Conservation (phyloP, 1,139 yeast species). For the Tardiomyces blankii region DNA sequence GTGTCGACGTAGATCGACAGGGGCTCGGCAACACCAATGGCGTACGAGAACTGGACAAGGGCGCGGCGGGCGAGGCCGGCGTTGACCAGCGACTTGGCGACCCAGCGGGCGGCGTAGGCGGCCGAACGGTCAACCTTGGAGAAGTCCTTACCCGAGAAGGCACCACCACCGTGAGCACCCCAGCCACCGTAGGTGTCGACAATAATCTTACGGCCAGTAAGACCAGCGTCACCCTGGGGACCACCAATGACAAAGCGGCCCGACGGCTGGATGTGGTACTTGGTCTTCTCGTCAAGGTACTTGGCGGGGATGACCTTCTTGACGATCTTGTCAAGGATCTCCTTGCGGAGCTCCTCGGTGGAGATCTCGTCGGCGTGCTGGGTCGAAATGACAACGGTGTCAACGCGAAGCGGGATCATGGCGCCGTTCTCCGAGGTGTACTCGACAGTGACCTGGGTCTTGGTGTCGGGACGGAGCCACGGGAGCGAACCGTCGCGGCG, state of each 20-base stretch:
- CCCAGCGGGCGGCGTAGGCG: constrained; percentile 99
- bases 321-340: constrained; percentile 68
- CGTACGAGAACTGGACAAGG: constrained; percentile 96
- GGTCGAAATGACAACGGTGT: constrained; percentile 93
- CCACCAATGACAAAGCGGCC: constrained; percentile 99
- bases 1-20: constrained; percentile 94
- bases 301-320: constrained; percentile 88
- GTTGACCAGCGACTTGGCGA: constrained; percentile 90
- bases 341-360: constrained; percentile 79
- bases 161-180: constrained; percentile 99
- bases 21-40: constrained; percentile 99
- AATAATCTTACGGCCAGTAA: constrained; percentile 98
- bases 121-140: constrained; percentile 99
- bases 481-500: constrained; percentile 90
- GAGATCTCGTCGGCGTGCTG: constrained; percentile 96
- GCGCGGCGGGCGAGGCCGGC: constrained; percentile 97
- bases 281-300: constrained; percentile 86
- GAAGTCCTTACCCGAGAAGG: constrained; percentile 99
- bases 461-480: constrained; percentile 99
- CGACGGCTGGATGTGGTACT: constrained; percentile 98
- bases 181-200: constrained; percentile 99
- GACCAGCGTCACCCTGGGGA: constrained; percentile 99
- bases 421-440: constrained; percentile 92
- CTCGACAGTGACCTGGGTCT: constrained; percentile 98
- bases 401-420: constrained; percentile 89